Evolutionary conservation across 768 basidiomycete genomes (phyloP).

Genomic region (Russula vinacea): DNA sequence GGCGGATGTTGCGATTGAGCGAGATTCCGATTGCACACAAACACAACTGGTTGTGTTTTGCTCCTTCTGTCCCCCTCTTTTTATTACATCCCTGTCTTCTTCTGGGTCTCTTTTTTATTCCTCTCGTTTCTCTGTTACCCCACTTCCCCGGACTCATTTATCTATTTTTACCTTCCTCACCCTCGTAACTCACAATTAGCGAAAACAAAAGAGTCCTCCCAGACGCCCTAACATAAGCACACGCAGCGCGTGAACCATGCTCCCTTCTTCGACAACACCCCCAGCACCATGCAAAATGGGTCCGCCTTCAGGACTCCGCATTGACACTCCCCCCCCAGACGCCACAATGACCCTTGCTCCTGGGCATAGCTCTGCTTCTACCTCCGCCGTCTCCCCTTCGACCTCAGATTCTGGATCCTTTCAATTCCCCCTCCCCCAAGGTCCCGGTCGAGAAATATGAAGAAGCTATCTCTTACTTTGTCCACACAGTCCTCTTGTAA

Average conservation of each 20-base stretch:
- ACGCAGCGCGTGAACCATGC: conserved; percentile 38
- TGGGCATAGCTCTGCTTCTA: conserved; percentile 43
- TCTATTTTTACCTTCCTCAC: conserved; percentile 33
- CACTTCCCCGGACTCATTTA: conserved; percentile 28
- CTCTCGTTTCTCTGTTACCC: conserved; percentile 12
- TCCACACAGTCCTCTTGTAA: conserved; percentile 57
- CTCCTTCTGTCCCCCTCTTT: neutral
- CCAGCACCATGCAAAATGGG: conserved; percentile 49
- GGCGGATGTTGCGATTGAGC: neutral
- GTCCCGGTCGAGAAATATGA: conserved; percentile 62
- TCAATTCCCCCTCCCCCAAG: conserved; percentile 42
- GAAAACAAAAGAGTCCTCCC: conserved; percentile 7
- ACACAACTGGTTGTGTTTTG: conserved; percentile 20
- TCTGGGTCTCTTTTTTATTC: conserved; percentile 27
- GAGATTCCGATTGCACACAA: neutral
- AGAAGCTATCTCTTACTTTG: conserved; percentile 68
- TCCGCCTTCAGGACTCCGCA: conserved; percentile 55
- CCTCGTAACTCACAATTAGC: conserved; percentile 5
- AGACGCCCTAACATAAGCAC: conserved; percentile 11
- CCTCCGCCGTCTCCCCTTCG: conserved; percentile 52
- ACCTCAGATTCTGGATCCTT: conserved; percentile 53
- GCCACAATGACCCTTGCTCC: conserved; percentile 50
- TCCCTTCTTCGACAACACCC: conserved; percentile 32
- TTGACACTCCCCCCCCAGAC: conserved; percentile 50
- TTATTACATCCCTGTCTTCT: conserved; percentile 14